Base-by-base conservation (phyloP, 345 rosid genomes). In the Aquilaria sinensis region DNA sequence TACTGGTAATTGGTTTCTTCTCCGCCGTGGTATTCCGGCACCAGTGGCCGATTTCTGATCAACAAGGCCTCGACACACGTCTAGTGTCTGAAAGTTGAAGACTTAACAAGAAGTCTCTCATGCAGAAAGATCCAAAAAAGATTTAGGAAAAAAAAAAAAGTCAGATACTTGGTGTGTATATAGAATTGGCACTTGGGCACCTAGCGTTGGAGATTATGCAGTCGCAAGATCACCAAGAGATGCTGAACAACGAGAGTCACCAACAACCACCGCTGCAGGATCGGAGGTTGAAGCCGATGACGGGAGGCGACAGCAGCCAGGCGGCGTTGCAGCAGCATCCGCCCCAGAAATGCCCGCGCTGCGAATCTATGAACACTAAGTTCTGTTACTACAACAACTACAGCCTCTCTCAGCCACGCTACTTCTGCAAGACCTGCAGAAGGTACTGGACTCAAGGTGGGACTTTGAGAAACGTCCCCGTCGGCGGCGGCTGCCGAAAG, bases 371-470 rank as follows among this genome's bases (percentile, higher is more conserved):
- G 16, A 78, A 86, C 65, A 83, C 92, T 16, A 86, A 86, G 68
- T 86, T 86, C 64, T 86, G 92, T 75, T 83, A 86, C 62, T 86
- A 81, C 80, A 86, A 83, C 78, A 86, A 86, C 56, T 83, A 83
- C 77, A 86, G 86, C 41, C 77, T 83, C 37, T 70, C 87, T 31
- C 92, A 86, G 81, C 92, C 92, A 51, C 78, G 92, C 12, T 81
- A 79, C 67, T 86, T 83, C 69, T 86, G 92, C 78, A 86, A 86
- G 82, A 60, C 77, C 3, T 86, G 92, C 63, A 69, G 83, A 71
- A 69, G 92, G 59, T 83, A 86, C 49, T 86, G 92, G 92, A 86
- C 92, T 31, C 85, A 79, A 8, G 88, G 92, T 1, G 92, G 92
- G 57, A 86, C 85, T 72, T 70, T 86, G 30, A 74, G 92, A 77